Evolutionary conservation across 345 rosid genomes (phyloP), one percentile per base, ranked within the genome.

Genomic region (Viola odorata): DNA sequence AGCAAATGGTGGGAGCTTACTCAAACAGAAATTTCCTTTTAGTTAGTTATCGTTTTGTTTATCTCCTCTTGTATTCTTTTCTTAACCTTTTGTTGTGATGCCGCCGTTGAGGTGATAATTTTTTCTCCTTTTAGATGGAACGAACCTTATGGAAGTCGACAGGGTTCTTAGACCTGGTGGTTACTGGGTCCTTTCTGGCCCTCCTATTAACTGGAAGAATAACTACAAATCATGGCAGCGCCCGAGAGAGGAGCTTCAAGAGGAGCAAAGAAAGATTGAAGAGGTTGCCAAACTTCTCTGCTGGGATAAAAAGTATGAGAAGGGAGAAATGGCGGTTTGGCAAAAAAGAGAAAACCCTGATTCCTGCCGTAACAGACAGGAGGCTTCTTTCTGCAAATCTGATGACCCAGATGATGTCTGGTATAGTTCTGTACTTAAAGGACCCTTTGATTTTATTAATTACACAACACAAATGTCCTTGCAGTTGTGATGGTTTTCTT

Each of bases 101-200:
- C 44, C 8, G 41, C 42, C 41, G 23, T 52, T 61, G 8, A 45
- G 44, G 39, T 68, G 65, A 60, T 61, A 58, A 17, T 8, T 56
- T 67, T 77, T 51, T 60, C 37, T 53, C 37, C 70, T 69, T 55
- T 72, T 81, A 94, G 99, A 81, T 79, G 99, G 99, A 62, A 85
- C 70, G 75, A 88, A 91, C 78, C 58, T 94, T 73, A 91, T 79
- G 87, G 99, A 94, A 77, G 97, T 94, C 41, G 99, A 91, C 73
- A 87, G 99, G 45, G 99, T 94, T 67, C 94, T 91, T 64, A 85
- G 99, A 75, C 92, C 96, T 0, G 99, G 99, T 57, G 99, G 96
- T 62, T 94, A 94, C 73, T 94, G 99, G 99, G 77, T 94, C 13
- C 87, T 94, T 6, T 94, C 97, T 5, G 99, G 97, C 47, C 99